phyloP scores from a whole-genome alignment of 148 eudicot species.

The Silene uniflora region DNA sequence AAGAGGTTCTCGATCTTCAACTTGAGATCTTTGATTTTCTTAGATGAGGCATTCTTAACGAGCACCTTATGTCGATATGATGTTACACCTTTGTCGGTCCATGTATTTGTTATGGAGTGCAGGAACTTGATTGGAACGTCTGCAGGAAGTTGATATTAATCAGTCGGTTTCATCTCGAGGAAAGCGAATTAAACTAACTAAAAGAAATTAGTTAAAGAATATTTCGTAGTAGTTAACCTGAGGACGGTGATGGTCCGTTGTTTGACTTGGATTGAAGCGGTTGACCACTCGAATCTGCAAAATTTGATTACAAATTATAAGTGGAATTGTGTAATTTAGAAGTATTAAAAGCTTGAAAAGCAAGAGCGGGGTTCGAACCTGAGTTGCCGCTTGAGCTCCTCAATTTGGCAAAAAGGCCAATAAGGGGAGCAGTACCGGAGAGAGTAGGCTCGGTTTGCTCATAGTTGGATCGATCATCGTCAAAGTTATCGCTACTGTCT shows the following conservation, averaged over 20 bases:
- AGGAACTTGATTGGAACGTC: constrained; percentile 47
- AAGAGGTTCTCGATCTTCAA: constrained; percentile 55
- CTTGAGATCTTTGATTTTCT: constrained; percentile 51
- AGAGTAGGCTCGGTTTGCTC: constrained; percentile 79
- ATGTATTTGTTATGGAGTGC: constrained; percentile 60
- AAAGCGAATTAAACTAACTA: no score
- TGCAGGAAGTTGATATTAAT: constrained; percentile 18
- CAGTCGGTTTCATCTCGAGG: not conserved
- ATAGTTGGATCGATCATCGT: constrained; percentile 59
- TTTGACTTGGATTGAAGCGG: not conserved
- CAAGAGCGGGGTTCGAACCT: constrained; percentile 19
- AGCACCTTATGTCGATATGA: constrained; percentile 64
- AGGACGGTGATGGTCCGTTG: constrained; percentile 1
- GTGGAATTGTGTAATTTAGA: no score
- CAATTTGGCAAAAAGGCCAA: constrained; percentile 72
- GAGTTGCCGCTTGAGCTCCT: constrained; percentile 32
- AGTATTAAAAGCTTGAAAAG: not conserved
- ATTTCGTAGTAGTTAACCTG: not conserved
- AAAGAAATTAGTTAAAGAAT: no score
- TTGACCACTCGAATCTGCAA: constrained; percentile 10
- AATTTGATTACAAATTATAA: no score
- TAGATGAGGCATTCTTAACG: constrained; percentile 57
- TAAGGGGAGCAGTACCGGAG: constrained; percentile 69
- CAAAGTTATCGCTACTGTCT: constrained; percentile 38
- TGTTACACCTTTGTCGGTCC: constrained; percentile 44